Conservation (phyloP, 225 moss, liverwort and hornwort genomes). For the Lunularia cruciata region DNA sequence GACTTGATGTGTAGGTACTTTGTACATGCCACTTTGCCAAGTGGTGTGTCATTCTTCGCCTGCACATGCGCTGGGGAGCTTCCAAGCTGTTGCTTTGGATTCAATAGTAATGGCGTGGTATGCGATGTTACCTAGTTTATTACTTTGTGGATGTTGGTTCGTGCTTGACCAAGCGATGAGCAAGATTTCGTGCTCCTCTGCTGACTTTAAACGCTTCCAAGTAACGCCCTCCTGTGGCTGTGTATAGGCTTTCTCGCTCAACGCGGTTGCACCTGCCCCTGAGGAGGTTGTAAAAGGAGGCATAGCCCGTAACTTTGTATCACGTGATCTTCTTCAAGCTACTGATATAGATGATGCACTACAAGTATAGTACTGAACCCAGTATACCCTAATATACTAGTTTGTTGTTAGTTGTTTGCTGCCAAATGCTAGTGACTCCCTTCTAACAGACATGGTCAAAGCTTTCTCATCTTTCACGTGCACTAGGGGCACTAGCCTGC, state of each 20-base stretch:
- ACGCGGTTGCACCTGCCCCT: conserved; percentile 71
- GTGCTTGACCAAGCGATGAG: too few relatives aligned
- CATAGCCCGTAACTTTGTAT: conserved; percentile 74
- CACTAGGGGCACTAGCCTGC: too few relatives aligned
- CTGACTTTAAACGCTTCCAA: too few relatives aligned
- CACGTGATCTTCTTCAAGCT: conserved; percentile 68
- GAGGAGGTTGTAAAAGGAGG: conserved; percentile 64
- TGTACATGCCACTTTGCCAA: conserved; percentile 58
- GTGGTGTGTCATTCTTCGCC: conserved; percentile 58
- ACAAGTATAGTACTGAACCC: conserved; percentile 37
- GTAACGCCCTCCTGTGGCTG: too few relatives aligned
- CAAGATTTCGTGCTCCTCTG: neutral
- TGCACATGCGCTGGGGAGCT: conserved; percentile 86
- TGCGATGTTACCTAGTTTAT: neutral
- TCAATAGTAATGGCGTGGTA: conserved; percentile 78
- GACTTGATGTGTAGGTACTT: conserved; percentile 51
- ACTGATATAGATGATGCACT: conserved; percentile 53
- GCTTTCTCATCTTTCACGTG: too few relatives aligned
- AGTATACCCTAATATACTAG: too few relatives aligned
- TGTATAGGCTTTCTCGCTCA: conserved; percentile 64
- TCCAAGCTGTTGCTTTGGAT: conserved; percentile 85
- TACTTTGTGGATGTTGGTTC: neutral
- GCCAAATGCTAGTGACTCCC: too few relatives aligned
- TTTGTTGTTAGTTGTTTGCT: too few relatives aligned
- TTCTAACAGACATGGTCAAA: too few relatives aligned